Evolutionary conservation across 2,329 filamentous ascomycete genomes (phyloP), one percentile per base, ranked within the genome.

Genomic region (Cladobotryum mycophilum): DNA sequence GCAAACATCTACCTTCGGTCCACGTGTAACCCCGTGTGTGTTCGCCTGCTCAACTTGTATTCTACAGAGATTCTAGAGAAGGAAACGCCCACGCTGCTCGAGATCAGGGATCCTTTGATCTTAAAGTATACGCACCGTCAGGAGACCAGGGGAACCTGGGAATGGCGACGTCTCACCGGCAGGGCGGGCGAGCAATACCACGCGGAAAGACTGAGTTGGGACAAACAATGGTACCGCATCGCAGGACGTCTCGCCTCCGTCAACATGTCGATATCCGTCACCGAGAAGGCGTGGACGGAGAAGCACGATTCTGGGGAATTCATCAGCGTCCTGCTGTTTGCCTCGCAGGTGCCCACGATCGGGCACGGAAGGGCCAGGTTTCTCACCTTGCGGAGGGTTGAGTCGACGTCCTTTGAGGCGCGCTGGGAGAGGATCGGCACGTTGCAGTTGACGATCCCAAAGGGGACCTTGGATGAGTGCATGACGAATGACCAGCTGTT

Each of bases 351-450:
- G 17, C 49, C 49, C 7, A 38, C 36, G 7, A 41, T 35, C 14
- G 9, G 45, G 17, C 50, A 52, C 42, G 45, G 41, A 3, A 34
- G 50, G 11, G 50, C 50, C 17, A 35, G 50, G 35, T 52, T 52
- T 30, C 30, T 52, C 17, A 52, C 50, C 4, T 33, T 52, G 25
- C 46, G 38, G 13, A 44, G 46, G 47, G 46, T 49, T 12, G 38
- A 48, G 50, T 36, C 40, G n/a, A 33, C 35, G 17, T 43, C 45
- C n/a, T 52, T 45, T 44, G 50, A 41, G 35, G 17, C 34, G 22
- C 17, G 41, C n/a, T 52, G 50, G 50, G 50, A 52, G 20, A 48
- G 50, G 5, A 41, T 52, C n/a, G 50, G 50, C 1, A 51, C 30
- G 5, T 18, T 47, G 38, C 49, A 51, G 33, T 14, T 51, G 33